A percentile compares a stretch with the other conserved stretches of the same genome.
phyloP scores from a whole-genome alignment of 1,284 basidiomycete species.

The Schizopora paradoxa region DNA sequence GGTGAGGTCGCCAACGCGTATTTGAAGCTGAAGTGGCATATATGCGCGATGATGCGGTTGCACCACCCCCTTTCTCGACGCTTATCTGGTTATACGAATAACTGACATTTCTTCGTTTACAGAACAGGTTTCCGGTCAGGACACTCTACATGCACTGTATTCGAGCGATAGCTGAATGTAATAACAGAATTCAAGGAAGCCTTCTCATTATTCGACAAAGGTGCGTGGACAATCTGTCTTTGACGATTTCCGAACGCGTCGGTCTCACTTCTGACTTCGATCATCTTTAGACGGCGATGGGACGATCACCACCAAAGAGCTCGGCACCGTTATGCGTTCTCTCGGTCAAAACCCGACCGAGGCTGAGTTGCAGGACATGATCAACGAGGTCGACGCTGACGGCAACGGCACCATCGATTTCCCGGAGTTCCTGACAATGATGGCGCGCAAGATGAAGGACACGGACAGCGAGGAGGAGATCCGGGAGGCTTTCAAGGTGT shows the following conservation, averaged over 20 bases:
- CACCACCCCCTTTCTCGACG: no score
- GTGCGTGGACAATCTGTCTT: constrained; percentile 36
- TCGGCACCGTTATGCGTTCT: constrained; percentile 96
- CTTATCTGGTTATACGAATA: no score
- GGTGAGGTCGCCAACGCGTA: no score
- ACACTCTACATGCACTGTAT: no score
- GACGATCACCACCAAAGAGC: constrained; percentile 93
- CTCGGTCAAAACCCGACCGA: constrained; percentile 96
- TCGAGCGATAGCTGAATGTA: no score
- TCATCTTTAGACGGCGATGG: constrained; percentile 79
- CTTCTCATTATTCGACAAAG: constrained; percentile 91
- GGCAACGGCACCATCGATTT: constrained; percentile 93
- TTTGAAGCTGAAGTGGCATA: no score
- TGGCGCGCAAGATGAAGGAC: constrained; percentile 95
- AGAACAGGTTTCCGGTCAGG: no score
- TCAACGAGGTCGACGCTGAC: constrained; percentile 84
- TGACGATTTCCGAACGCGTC: background rate
- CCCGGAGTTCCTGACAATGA: constrained; percentile 92
- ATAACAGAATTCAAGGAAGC: constrained; percentile 89
- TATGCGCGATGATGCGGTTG: no score
- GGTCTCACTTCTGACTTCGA: background rate
- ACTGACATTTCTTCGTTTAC: no score
- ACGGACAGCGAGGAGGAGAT: constrained; percentile 80
- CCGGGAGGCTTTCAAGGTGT: constrained; percentile 78
- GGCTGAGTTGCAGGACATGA: constrained; percentile 95